Evolutionary conservation across 2,329 filamentous ascomycete species (phyloP).

Genomic region (Colletotrichum spaethianum): DNA sequence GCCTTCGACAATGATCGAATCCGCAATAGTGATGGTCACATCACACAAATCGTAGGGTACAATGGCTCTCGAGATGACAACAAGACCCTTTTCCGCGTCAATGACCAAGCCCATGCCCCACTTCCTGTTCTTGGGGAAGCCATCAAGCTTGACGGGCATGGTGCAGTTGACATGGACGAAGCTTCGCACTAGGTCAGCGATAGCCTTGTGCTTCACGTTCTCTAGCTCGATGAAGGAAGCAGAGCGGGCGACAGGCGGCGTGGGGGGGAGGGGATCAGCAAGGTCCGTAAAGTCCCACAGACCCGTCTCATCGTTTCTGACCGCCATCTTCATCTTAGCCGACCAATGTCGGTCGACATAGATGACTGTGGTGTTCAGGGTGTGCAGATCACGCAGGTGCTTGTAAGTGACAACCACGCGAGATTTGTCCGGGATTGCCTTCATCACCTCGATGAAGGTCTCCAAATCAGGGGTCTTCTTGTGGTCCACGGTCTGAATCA

Average conservation of each 20-base stretch:
- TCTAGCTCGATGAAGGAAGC: slow-evolving; percentile 94
- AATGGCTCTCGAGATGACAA: slow-evolving; percentile 93
- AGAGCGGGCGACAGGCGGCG: slow-evolving; percentile 79
- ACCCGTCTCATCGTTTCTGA: slow-evolving; percentile 90
- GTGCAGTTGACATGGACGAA: slow-evolving; percentile 94
- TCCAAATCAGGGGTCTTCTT: slow-evolving; percentile 90
- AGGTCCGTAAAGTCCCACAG: slow-evolving; percentile 96
- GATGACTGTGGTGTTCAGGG: slow-evolving; percentile 91
- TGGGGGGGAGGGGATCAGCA: slow-evolving; percentile 82
- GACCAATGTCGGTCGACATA: slow-evolving; percentile 97
- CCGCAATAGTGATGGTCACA: slow-evolving; percentile 94
- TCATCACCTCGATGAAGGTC: slow-evolving; percentile 92
- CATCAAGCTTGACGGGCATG: slow-evolving; percentile 96
- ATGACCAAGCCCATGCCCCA: slow-evolving; percentile 98
- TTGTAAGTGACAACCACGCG: slow-evolving; percentile 96
- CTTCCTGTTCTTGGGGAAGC: slow-evolving; percentile 95
- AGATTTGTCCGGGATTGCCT: slow-evolving; percentile 83
- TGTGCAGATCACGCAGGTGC: slow-evolving; percentile 94
- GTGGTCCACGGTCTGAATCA: slow-evolving; percentile 93
- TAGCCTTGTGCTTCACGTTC: slow-evolving; percentile 87
- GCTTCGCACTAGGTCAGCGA: slow-evolving; percentile 93
- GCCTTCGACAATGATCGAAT: slow-evolving; percentile 93
- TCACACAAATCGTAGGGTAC: slow-evolving; percentile 98
- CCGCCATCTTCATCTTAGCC: slow-evolving; percentile 91
- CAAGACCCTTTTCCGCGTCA: slow-evolving; percentile 94